These are phyloP conservation scores for Conringia planisiliqua DNA, from an alignment of 345 rosid species.

Conservation along the genomic window DNA sequence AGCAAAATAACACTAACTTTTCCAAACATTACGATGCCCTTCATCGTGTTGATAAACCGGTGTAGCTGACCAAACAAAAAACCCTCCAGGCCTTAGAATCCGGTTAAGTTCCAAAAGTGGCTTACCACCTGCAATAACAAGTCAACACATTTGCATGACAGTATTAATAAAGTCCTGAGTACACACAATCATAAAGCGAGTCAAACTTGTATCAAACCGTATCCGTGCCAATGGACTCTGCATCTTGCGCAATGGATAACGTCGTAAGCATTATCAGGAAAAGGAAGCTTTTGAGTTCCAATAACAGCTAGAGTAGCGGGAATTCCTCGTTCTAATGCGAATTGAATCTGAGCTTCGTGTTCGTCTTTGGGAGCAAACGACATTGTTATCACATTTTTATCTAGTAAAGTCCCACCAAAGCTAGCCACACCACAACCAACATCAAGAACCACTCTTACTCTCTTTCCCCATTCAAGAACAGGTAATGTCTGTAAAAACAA, in stretches of 20 bases:
- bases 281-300: conserved; percentile 73
- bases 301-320: conserved; percentile 85
- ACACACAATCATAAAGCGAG: conserved; percentile 34
- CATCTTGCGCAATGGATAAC: conserved; percentile 93
- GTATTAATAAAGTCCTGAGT: neutral
- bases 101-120: conserved; percentile 89
- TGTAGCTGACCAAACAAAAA: conserved; percentile 94
- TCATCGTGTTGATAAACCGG: conserved; percentile 71
- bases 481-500: conserved; percentile 51
- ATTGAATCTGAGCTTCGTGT: conserved; percentile 97
- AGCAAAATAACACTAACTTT: conserved; percentile 39
- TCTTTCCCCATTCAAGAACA: conserved; percentile 64
- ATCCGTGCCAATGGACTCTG: conserved; percentile 85
- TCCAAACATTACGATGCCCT: conserved; percentile 66
- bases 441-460: conserved; percentile 68
- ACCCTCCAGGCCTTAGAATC: conserved; percentile 90
- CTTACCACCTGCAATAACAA: conserved; percentile 62
- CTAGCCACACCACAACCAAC: conserved; percentile 95
- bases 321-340: conserved; percentile 86
- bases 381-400: conserved; percentile 79
- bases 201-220: conserved; percentile 12
- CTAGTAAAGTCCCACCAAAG: conserved; percentile 85
- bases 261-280: conserved; percentile 65
- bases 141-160: neutral
- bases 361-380: conserved; percentile 98